These are phyloP conservation scores for Triticum turgidum DNA, from an alignment of 176 grass and related monocot genomes.

Conservation along the genomic window DNA sequence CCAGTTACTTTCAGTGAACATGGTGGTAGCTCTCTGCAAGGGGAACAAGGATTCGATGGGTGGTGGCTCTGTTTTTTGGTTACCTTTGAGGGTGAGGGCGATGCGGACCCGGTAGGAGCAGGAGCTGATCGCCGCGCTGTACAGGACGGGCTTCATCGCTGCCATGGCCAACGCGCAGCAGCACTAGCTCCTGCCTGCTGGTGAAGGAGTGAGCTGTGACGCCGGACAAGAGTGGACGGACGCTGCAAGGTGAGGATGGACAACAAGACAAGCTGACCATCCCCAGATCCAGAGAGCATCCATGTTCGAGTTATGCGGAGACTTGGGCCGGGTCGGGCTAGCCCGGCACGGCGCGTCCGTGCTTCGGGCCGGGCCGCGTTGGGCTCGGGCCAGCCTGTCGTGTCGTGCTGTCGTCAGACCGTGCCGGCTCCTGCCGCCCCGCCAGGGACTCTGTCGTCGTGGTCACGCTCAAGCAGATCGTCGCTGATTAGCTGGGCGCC, in stretches of 20 bases:
- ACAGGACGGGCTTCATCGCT: constrained; percentile 53
- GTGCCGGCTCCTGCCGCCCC: no score
- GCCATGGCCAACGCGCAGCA: constrained; percentile 13
- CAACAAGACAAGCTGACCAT: not conserved
- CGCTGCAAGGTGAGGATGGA: not conserved
- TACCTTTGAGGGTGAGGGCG: constrained; percentile 89
- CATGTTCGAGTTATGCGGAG: not conserved
- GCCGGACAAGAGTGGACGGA: not conserved
- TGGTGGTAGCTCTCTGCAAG: no score
- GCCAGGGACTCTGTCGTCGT: no score
- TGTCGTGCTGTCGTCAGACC: no score
- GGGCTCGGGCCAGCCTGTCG: no score
- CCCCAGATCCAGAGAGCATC: not conserved
- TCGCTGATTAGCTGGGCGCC: no score
- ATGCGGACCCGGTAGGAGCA: constrained; percentile 79
- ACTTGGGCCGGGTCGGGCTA: no score
- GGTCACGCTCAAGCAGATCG: no score
- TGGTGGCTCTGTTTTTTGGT: not conserved
- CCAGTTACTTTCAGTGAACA: no score
- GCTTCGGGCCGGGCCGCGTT: no score
- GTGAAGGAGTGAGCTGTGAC: not conserved
- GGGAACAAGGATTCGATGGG: not conserved
- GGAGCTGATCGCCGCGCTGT: constrained; percentile 68
- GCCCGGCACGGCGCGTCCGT: no score
- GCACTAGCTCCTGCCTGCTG: no score